Base-by-base conservation (phyloP, 768 basidiomycete genomes). In the Phaeotremella skinneri region DNA sequence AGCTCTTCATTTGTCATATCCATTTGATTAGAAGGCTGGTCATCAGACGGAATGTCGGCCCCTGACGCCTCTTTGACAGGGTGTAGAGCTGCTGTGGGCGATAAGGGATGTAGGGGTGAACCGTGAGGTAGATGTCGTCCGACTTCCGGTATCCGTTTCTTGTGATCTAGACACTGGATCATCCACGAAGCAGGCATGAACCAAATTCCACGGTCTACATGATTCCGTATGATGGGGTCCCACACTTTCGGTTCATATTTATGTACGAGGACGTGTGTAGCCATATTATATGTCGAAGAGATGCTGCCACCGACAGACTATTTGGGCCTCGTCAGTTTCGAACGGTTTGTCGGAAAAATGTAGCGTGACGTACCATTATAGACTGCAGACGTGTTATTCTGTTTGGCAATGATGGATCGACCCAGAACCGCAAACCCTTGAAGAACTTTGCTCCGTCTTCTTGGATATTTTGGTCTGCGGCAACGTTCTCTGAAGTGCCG, bases 221-320 rank as follows among this genome's bases (percentile, higher is more conserved):
- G 41, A 9, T 29, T 30, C n/a, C 50, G 25, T 5, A 69, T 55
- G 17, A 66, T 63, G 14, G 50, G 31, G 16, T 50, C 39, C 67
- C 67, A 64, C 20, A 51, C 32, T 16, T 30, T 42, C 5, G 52
- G 14, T 17, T 58, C 59, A 52, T 62, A 61, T 14, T 59, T 48
- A 27, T 65, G 55, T 14, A 69, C 51, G 20, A 65, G 42, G 16
- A 69, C 67, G 49, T 69, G 67, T 4, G 64, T 65, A 7, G 67
- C 58, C 2, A 61, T 56, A 20, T 23, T 13, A 39, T 63, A 63
- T 4, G 56, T 48, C 7, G 64, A 37, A 17, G 37, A 30, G 9
- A 69, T 34, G 9, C 52, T 41, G 2, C 58, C 63, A 6, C 61
- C 61, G 0, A 64, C 55, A 16, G 17, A 20, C 67, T 69, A 37